These are phyloP conservation scores for Craterostigma plantagineum DNA, from an alignment of 257 asterid genomes.

Conservation along the genomic window DNA sequence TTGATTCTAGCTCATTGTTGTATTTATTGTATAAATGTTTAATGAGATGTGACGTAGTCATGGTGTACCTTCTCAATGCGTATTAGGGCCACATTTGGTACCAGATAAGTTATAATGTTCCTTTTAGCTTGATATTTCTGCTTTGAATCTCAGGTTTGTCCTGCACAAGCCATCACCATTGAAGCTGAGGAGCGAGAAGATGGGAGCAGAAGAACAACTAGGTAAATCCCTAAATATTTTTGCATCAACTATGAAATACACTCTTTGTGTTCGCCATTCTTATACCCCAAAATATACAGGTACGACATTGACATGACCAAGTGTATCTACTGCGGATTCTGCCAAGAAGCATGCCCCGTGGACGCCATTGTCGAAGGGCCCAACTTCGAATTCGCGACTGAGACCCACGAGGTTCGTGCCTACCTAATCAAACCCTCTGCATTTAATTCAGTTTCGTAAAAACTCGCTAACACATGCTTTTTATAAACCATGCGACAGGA, in stretches of 20 bases:
- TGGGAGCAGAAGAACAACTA: conserved; percentile 89
- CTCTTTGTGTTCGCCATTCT: not conserved
- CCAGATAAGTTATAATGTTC: not conserved
- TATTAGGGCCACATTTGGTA: not conserved
- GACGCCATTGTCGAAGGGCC: conserved; percentile 98
- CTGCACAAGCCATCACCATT: conserved; percentile 94
- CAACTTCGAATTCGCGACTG: conserved; percentile 82
- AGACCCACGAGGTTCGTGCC: conserved; percentile 70
- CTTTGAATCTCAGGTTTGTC: conserved; percentile 38
- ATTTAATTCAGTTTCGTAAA: not conserved
- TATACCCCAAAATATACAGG: conserved; percentile 18
- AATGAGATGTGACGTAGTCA: too few species aligned
- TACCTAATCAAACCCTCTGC: too few species aligned
- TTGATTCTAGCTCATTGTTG: not conserved
- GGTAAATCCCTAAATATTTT: conserved; percentile 17
- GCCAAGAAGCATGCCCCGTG: conserved; percentile 99
- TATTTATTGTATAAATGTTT: too few species aligned
- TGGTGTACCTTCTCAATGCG: too few species aligned
- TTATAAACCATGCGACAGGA: conserved; percentile 27
- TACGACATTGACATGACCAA: conserved; percentile 93
- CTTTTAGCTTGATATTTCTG: conserved; percentile 3
- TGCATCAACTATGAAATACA: not conserved
- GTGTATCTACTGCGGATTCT: conserved; percentile 89
- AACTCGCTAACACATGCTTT: not conserved
- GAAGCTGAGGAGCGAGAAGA: conserved; percentile 97